Evolutionary conservation across 768 basidiomycete species (phyloP).

Genomic region (Boletus subparvulus): DNA sequence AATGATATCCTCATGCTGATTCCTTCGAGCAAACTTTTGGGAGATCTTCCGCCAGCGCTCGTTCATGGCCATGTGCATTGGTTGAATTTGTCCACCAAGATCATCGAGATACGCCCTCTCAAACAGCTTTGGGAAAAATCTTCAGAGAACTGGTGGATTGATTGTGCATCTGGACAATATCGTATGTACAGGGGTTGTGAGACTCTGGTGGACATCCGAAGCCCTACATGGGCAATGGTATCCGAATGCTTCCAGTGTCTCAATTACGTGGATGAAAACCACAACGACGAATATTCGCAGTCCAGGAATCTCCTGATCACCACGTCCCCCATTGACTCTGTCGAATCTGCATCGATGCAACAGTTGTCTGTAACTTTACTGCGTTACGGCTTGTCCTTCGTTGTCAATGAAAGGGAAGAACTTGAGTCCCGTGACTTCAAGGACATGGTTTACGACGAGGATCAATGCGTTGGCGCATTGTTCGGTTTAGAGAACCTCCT

Average conservation of each 20-base stretch:
- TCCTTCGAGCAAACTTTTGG: not conserved
- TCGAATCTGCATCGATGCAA: not conserved
- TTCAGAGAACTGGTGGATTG: slow-evolving; percentile 20
- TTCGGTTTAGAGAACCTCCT: slow-evolving; percentile 39
- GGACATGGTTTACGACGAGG: slow-evolving; percentile 37
- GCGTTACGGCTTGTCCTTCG: slow-evolving; percentile 38
- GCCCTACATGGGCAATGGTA: slow-evolving; percentile 20
- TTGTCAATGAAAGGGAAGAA: slow-evolving; percentile 23
- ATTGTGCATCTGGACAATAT: not conserved
- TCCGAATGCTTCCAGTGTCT: not conserved
- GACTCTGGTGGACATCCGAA: slow-evolving; percentile 22
- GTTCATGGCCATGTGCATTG: slow-evolving; percentile 22
- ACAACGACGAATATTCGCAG: too few species aligned
- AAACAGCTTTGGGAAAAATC: slow-evolving; percentile 20
- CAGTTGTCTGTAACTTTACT: slow-evolving; percentile 31
- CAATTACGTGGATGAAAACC: too few species aligned
- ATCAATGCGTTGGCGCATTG: slow-evolving; percentile 41
- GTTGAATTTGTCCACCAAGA: slow-evolving; percentile 14
- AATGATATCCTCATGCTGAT: not conserved
- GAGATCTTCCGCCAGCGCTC: not conserved
- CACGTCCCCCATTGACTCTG: not conserved
- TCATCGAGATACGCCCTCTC: slow-evolving; percentile 27
- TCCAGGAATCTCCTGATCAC: slow-evolving; percentile 15
- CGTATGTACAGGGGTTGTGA: not conserved
- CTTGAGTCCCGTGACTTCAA: slow-evolving; percentile 40